phyloP scores from a whole-genome alignment of 2,329 filamentous ascomycete species.

The Penicillium sp. region DNA sequence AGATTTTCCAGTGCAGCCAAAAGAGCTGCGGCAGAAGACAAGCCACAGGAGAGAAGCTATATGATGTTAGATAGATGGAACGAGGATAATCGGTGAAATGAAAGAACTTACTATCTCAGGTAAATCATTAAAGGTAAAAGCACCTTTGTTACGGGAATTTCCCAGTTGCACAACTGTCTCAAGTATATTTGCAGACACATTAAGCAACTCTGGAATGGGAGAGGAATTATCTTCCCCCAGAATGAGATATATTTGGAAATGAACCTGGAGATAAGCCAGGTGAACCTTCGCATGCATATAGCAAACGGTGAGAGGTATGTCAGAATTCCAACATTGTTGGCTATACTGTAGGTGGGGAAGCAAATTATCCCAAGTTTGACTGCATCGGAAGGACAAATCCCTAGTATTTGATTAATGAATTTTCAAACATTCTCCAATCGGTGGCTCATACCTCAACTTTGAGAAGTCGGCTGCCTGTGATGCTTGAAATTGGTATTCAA shows the following conservation, averaged over 20 bases:
- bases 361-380: slow-evolving; percentile 17
- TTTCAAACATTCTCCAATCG: not conserved
- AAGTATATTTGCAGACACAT: slow-evolving; percentile 21
- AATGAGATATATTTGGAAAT: slow-evolving; percentile 20
- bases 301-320: slow-evolving; percentile 7
- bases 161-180: slow-evolving; percentile 21
- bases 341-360: slow-evolving; percentile 16
- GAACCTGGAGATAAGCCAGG: slow-evolving; percentile 21
- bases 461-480: slow-evolving; percentile 10
- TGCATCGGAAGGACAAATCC: slow-evolving; percentile 18
- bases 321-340: slow-evolving; percentile 18
- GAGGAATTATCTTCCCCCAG: slow-evolving; percentile 10
- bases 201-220: slow-evolving; percentile 16
- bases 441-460: slow-evolving; percentile 16
- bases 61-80: not conserved
- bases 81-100: not conserved
- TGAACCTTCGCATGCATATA: slow-evolving; percentile 23
- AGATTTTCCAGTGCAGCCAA: slow-evolving; percentile 11
- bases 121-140: slow-evolving; percentile 14
- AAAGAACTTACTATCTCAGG: slow-evolving; percentile 17
- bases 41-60: slow-evolving; percentile 18
- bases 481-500: slow-evolving; percentile 22
- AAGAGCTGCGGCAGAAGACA: slow-evolving; percentile 19
- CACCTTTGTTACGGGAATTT: slow-evolving; percentile 12
- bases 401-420: not conserved